phyloP scores from a whole-genome alignment of 2,329 filamentous ascomycete species.

The Fusarium burgessii region DNA sequence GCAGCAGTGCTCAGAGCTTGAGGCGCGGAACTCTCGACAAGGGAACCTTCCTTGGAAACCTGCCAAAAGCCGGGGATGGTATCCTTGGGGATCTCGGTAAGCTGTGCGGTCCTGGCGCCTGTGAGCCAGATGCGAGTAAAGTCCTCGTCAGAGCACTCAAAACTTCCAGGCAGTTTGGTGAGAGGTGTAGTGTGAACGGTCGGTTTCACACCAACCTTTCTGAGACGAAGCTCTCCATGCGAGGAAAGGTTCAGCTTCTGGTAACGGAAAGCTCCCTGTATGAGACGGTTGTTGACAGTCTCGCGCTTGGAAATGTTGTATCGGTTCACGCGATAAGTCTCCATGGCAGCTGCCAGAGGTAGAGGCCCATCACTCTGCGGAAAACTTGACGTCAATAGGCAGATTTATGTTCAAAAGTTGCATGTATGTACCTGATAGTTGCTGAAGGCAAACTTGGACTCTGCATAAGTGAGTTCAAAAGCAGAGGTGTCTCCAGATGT shows the following conservation, averaged over 20 bases:
- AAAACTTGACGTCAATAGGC: fast-evolving
- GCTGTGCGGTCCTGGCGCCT: not conserved
- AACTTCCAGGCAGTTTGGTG: not conserved
- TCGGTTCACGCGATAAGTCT: not conserved
- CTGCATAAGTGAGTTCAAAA: not conserved
- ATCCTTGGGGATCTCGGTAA: not conserved
- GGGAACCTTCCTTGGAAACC: not conserved
- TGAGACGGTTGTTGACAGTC: not conserved
- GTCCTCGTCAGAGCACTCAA: not conserved
- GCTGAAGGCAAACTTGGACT: not conserved
- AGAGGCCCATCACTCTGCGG: not conserved
- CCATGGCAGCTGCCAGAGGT: conserved; percentile 7
- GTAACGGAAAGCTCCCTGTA: conserved; percentile 10
- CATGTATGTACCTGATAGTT: not conserved
- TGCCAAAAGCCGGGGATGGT: conserved; percentile 11
- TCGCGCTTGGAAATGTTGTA: not conserved
- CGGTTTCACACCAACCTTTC: not conserved
- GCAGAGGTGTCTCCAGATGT: not conserved
- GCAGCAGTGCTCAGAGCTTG: not conserved
- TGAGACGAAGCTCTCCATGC: not conserved
- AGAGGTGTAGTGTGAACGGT: not conserved
- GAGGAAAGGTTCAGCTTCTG: conserved; percentile 1
- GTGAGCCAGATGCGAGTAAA: not conserved
- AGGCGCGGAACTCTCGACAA: not conserved
- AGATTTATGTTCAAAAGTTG: fast-evolving